Conservation (phyloP, 2,329 filamentous ascomycete species). For the Cytospora schulzeri region DNA sequence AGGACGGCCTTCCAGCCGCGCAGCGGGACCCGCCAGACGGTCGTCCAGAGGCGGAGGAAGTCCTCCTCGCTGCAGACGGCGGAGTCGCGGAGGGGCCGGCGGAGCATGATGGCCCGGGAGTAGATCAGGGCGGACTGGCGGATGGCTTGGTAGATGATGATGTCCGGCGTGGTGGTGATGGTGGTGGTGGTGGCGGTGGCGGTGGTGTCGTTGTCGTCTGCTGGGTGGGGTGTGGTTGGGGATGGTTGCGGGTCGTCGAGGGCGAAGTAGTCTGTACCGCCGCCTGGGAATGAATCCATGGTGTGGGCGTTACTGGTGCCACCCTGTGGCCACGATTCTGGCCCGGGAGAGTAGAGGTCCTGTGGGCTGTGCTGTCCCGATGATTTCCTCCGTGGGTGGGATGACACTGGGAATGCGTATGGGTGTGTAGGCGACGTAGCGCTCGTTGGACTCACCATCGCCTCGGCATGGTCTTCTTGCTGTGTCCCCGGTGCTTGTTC, state of each 20-base stretch:
- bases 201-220: background rate
- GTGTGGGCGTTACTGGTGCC: background rate
- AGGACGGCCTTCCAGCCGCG: slow-evolving; percentile 49
- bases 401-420: background rate
- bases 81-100: slow-evolving; percentile 43
- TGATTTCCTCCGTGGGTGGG: background rate
- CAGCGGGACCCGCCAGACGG: slow-evolving; percentile 50
- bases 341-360: background rate
- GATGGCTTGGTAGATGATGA: slow-evolving; percentile 51
- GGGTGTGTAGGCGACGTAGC: background rate
- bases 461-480: background rate
- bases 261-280: background rate
- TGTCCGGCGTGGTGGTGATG: slow-evolving; percentile 37
- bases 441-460: slow-evolving; percentile 7
- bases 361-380: slow-evolving; percentile 12
- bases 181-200: background rate
- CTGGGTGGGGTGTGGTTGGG: background rate
- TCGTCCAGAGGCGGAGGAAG: slow-evolving; percentile 48
- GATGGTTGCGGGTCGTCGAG: background rate
- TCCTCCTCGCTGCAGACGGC: slow-evolving; percentile 42
- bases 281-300: background rate
- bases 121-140: slow-evolving; percentile 51
- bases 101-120: slow-evolving; percentile 46
- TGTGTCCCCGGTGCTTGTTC: slow-evolving; percentile 22
- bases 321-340: background rate